Percentiles rank a stretch among this genome's conserved stretches.
These are phyloP conservation scores for Ophiostoma ips DNA, from an alignment of 2,329 filamentous ascomycete genomes.

Conservation along the genomic window DNA sequence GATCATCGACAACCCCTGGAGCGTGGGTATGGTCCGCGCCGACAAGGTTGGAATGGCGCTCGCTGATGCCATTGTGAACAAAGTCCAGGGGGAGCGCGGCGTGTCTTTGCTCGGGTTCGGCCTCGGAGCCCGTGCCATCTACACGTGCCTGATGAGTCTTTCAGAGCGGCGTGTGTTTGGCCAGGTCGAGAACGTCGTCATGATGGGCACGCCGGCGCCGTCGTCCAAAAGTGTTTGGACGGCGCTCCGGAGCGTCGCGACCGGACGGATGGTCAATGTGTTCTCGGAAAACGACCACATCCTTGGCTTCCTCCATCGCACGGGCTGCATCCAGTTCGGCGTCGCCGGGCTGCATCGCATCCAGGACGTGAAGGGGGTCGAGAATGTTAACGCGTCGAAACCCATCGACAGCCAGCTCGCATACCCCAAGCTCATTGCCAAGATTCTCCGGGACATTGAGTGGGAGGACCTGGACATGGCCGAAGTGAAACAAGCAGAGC, in stretches of 20 bases:
- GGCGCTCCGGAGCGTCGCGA: conserved; percentile 61
- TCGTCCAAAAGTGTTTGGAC: conserved; percentile 61
- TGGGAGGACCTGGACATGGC: conserved; percentile 50
- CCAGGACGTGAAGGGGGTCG: conserved; percentile 47
- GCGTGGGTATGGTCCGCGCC: conserved; percentile 57
- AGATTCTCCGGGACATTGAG: conserved; percentile 50
- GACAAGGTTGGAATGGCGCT: conserved; percentile 61
- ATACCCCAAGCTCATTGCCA: conserved; percentile 54
- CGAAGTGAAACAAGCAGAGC: conserved; percentile 21
- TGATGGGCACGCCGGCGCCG: conserved; percentile 74
- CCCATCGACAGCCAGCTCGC: conserved; percentile 55
- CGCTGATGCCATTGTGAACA: conserved; percentile 70
- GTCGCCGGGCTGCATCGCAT: conserved; percentile 72
- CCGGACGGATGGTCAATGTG: conserved; percentile 77
- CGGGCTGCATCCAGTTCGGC: conserved; percentile 66
- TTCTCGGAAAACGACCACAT: conserved; percentile 81
- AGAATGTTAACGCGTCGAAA: conserved; percentile 54
- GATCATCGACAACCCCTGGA: conserved; percentile 72
- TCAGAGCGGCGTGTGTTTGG: conserved; percentile 76
- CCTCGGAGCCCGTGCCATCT: conserved; percentile 70
- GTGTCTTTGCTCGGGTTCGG: conserved; percentile 74
- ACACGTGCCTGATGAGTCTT: conserved; percentile 64
- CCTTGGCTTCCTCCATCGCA: conserved; percentile 76
- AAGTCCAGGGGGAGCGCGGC: conserved; percentile 67
- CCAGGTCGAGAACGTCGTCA: conserved; percentile 67